phyloP scores from a whole-genome alignment of 2,329 filamentous ascomycete genomes.

The Microdochium nivale region DNA sequence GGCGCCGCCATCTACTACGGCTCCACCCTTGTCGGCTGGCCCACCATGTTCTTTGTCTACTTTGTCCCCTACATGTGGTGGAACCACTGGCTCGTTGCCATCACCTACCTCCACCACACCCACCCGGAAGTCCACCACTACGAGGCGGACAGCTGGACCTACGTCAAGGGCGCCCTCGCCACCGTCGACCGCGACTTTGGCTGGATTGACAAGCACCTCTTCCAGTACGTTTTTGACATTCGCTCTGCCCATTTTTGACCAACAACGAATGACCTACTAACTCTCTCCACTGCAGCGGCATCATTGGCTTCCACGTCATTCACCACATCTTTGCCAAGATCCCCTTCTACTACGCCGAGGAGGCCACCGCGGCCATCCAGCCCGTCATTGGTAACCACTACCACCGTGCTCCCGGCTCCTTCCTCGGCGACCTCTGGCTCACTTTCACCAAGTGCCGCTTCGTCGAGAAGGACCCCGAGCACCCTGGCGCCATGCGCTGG shows the following conservation, averaged over 20 bases:
- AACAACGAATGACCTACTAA: slow-evolving; percentile 20
- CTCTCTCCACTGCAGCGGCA: slow-evolving; percentile 41
- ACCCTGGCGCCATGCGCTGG: slow-evolving; percentile 17
- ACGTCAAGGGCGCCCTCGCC: slow-evolving; percentile 50
- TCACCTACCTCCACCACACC: slow-evolving; percentile 69
- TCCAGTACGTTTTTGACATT: slow-evolving; percentile 57
- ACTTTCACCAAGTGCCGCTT: slow-evolving; percentile 24
- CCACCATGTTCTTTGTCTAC: slow-evolving; percentile 51
- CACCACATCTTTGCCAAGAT: slow-evolving; percentile 46
- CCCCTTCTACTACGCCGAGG: slow-evolving; percentile 44
- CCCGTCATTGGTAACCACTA: slow-evolving; percentile 39
- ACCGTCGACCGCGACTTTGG: slow-evolving; percentile 59
- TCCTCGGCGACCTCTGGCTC: slow-evolving; percentile 20
- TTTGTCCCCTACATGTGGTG: slow-evolving; percentile 60
- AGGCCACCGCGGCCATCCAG: slow-evolving; percentile 37
- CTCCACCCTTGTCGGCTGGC: slow-evolving; percentile 42
- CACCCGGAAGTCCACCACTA: slow-evolving; percentile 50
- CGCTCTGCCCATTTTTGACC: slow-evolving; percentile 46
- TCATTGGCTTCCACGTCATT: slow-evolving; percentile 45
- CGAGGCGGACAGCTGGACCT: slow-evolving; percentile 50
- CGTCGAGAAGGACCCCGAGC: slow-evolving; percentile 19
- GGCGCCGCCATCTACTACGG: slow-evolving; percentile 40
- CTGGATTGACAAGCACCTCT: slow-evolving; percentile 55
- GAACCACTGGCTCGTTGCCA: slow-evolving; percentile 65
- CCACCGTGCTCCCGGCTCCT: slow-evolving; percentile 23